Evolutionary conservation across 2,329 filamentous ascomycete species (phyloP).

Genomic region (Sclerotinia borealis): DNA sequence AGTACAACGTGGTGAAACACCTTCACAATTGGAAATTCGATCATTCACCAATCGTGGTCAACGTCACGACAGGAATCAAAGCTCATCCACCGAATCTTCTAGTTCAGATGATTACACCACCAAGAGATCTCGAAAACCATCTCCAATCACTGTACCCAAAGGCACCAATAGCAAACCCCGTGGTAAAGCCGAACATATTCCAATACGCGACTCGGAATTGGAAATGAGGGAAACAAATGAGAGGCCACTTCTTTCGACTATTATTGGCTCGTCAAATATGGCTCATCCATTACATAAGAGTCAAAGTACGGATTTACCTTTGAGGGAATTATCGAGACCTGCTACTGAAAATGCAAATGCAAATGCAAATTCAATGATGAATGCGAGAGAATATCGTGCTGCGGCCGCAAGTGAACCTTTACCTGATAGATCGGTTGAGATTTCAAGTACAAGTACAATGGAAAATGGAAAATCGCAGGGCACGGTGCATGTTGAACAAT

Average conservation of each 20-base stretch:
- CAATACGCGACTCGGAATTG: conserved; percentile 17
- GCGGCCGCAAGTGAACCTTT: background rate
- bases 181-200: conserved; percentile 26
- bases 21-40: conserved; percentile 20
- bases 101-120: conserved; percentile 15
- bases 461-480: background rate
- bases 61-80: conserved; percentile 20
- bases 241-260: conserved; percentile 22
- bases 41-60: conserved; percentile 17
- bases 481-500: background rate
- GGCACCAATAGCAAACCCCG: conserved; percentile 1
- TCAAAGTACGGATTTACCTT: background rate
- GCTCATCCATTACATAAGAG: conserved; percentile 11
- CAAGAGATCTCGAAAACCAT: conserved; percentile 24
- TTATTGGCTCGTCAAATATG: conserved; percentile 24
- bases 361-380: background rate
- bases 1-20: conserved; percentile 27
- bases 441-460: too few species aligned
- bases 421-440: background rate
- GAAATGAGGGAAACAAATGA: conserved; percentile 20
- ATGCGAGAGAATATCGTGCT: background rate
- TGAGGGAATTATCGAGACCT: conserved; percentile 3
- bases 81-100: conserved; percentile 20
- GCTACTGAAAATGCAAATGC: background rate
- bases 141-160: conserved; percentile 23